These are phyloP conservation scores for Phlegmacium glaucopus DNA, from an alignment of 768 basidiomycete species.

Conservation along the genomic window DNA sequence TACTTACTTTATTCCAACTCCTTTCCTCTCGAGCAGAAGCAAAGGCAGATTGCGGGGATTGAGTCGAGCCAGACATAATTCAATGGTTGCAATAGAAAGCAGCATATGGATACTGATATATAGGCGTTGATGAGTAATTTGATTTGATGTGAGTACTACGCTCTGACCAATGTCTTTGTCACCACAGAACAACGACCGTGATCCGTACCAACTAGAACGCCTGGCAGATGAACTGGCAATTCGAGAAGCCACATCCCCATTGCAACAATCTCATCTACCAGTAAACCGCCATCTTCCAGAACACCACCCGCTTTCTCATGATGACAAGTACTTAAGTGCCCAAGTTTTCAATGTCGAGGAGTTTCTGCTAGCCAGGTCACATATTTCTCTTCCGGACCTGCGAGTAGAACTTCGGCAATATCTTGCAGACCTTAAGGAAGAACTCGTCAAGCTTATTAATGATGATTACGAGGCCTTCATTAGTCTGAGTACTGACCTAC, in stretches of 20 bases:
- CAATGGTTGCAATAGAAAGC: neutral
- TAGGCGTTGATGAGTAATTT: no score
- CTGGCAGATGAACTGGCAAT: conserved; percentile 69
- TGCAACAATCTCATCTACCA: conserved; percentile 1
- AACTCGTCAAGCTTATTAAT: conserved; percentile 93
- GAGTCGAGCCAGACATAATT: neutral
- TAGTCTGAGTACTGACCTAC: conserved; percentile 88
- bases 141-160: neutral
- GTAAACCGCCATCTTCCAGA: conserved; percentile 51
- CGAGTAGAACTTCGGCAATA: conserved; percentile 87
- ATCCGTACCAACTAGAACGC: conserved; percentile 67
- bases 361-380: conserved; percentile 83
- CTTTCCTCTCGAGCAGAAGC: conserved; percentile 18
- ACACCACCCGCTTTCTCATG: conserved; percentile 73
- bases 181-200: conserved; percentile 20
- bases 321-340: conserved; percentile 68
- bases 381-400: conserved; percentile 84
- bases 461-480: conserved; percentile 99
- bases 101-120: no score
- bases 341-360: conserved; percentile 76
- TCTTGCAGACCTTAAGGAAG: conserved; percentile 79
- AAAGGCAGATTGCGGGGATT: neutral
- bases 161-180: conserved; percentile 1
- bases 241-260: conserved; percentile 41
- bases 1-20: conserved; percentile 21